These are phyloP conservation scores for Metarhizium sp. DNA, from an alignment of 2,329 filamentous ascomycete species.

Conservation along the genomic window DNA sequence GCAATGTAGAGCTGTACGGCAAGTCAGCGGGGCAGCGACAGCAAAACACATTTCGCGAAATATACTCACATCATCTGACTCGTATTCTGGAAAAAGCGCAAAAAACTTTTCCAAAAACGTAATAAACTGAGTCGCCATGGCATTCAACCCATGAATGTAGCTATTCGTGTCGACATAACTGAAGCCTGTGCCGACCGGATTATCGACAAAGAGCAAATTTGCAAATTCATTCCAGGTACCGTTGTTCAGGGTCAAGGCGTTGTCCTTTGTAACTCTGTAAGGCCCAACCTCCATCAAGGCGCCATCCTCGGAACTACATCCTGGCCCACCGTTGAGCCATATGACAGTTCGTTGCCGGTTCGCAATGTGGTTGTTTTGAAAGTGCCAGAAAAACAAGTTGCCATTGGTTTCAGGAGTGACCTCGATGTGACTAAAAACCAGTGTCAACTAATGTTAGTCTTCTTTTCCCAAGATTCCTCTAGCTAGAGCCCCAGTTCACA, in stretches of 20 bases:
- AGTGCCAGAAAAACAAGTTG: slow-evolving; percentile 98
- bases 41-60: background rate
- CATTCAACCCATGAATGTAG: slow-evolving; percentile 73
- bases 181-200: slow-evolving; percentile 92
- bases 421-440: slow-evolving; percentile 68
- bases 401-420: slow-evolving; percentile 76
- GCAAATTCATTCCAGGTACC: slow-evolving; percentile 99
- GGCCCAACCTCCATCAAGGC: slow-evolving; percentile 94
- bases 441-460: slow-evolving; percentile 5
- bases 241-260: slow-evolving; percentile 67
- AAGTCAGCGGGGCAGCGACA: background rate
- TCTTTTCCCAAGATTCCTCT: background rate
- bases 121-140: slow-evolving; percentile 86
- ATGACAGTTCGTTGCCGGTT: slow-evolving; percentile 84
- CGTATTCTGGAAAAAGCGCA: slow-evolving; percentile 80
- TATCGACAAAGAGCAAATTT: slow-evolving; percentile 93
- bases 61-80: slow-evolving; percentile 73
- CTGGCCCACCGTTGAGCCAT: slow-evolving; percentile 95
- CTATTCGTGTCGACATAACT: slow-evolving; percentile 90
- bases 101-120: slow-evolving; percentile 90
- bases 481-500: slow-evolving; percentile 6
- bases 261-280: slow-evolving; percentile 72
- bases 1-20: slow-evolving; percentile 71
- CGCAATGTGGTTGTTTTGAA: slow-evolving; percentile 89
- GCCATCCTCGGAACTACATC: slow-evolving; percentile 95